Base-by-base conservation (phyloP, 176 grass and related monocot genomes). In the Cocos nucifera region DNA sequence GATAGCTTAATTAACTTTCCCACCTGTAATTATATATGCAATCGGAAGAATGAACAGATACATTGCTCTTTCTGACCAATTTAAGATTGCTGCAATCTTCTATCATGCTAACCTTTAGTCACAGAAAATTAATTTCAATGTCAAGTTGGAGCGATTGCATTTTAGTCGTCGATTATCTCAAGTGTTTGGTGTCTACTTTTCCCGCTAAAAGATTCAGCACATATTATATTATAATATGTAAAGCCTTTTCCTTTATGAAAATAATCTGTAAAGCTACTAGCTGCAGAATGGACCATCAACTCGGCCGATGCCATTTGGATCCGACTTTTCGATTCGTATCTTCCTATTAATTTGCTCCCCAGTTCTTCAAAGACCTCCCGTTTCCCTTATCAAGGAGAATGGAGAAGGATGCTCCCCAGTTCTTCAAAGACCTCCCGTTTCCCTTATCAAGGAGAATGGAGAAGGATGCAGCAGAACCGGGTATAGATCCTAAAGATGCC, bases 401-500 rank as follows among this genome's bases (percentile, higher is more conserved):
- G n/a, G n/a, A n/a, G n/a, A n/a, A n/a, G n/a, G n/a, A n/a, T 39
- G 35, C 35, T 44, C 35, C 0, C 10, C 5, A 39, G 32, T 55
- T 55, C 17, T 2, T 19, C 18, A 4, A 18, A 6, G 20, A 19
- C 5, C 21, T 56, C 65, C 22, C 32, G 7, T 39, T 39, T 39
- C 4, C n/a, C 26, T 18, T 17, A 32, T 2, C 58, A 56, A 53
- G 53, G 28, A 70, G 20, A 70, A 70, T 70, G 67, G 67, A 58
- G 44, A 70, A n/a, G 9, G 35, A 61, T 49, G 27, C 23, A 50
- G 61, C 53, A 72, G 61, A 62, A 59, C 32, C 69, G 52, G 53
- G 22, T 44, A 2, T 2, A 44, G 35, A 44, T 21, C 65, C 15
- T 7, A 6, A 21, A 61, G 29, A 56, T 56, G 48, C 18, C 6